Evolutionary conservation across 1,139 yeast genomes (phyloP).

Genomic region (Nematodospora anomalae): DNA sequence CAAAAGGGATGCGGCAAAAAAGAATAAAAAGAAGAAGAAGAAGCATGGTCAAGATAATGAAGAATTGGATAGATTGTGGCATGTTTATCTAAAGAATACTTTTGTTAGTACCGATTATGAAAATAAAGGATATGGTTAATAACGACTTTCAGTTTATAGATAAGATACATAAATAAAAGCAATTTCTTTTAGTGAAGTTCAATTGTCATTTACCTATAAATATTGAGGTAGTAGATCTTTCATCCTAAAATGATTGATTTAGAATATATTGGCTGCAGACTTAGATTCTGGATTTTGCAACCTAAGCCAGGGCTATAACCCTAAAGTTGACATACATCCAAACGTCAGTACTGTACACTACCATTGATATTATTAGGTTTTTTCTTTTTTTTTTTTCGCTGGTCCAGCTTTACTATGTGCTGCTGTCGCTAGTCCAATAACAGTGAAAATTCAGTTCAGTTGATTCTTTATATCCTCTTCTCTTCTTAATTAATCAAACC

Average conservation of each 20-base stretch:
- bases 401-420: too few relatives aligned
- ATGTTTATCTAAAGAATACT: constrained; percentile 46
- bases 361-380: neutral
- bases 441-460: constrained; percentile 3
- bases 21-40: constrained; percentile 16
- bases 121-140: constrained; percentile 38
- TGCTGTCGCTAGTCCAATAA: too few relatives aligned
- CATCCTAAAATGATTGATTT: too few relatives aligned
- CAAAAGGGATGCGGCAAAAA: constrained; percentile 8
- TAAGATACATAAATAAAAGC: too few relatives aligned
- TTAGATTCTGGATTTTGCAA: too few relatives aligned
- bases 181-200: too few relatives aligned
- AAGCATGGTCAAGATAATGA: constrained; percentile 13
- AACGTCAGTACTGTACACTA: neutral
- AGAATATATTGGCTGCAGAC: too few relatives aligned
- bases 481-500: constrained; percentile 29
- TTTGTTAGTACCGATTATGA: constrained; percentile 68
- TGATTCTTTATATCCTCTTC: constrained; percentile 2
- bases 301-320: constrained; percentile 7
- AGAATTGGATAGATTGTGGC: constrained; percentile 40
- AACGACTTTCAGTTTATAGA: too few relatives aligned
- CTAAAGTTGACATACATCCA: neutral
- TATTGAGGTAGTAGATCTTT: too few relatives aligned
- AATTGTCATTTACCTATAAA: too few relatives aligned
- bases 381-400: constrained; percentile 3